These are phyloP conservation scores for Ogataea corticis DNA, from an alignment of 805 yeast genomes.

Conservation along the genomic window DNA sequence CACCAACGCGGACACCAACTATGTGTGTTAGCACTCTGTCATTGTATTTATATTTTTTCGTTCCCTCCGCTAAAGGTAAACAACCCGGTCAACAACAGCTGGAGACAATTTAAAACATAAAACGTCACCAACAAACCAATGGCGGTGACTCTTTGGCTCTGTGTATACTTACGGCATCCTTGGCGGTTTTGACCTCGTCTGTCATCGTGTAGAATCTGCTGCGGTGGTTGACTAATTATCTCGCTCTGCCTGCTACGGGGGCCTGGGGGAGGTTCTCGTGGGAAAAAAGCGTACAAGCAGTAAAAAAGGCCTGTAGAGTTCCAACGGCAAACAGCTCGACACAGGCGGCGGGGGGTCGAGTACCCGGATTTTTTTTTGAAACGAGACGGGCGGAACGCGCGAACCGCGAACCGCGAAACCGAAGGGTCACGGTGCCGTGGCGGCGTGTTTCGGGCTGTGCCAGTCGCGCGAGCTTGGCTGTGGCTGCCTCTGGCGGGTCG, in stretches of 20 bases:
- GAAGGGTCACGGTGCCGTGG: not conserved
- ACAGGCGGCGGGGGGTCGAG: conserved; percentile 3
- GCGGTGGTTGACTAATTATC: not conserved
- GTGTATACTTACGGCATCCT: conserved; percentile 30
- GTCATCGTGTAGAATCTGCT: conserved; percentile 16
- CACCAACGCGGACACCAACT: conserved; percentile 77
- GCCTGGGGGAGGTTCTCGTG: conserved; percentile 1
- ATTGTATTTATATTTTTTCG: not conserved
- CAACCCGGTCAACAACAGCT: not conserved
- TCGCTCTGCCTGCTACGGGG: conserved; percentile 2
- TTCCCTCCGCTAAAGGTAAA: not conserved
- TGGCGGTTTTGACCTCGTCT: conserved; percentile 32
- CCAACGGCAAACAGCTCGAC: conserved; percentile 3
- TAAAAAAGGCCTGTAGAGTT: conserved; percentile 1
- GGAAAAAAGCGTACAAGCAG: conserved; percentile 5
- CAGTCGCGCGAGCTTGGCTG: too few species aligned
- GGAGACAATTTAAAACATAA: not conserved
- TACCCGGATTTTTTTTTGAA: not conserved
- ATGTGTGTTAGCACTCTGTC: conserved; percentile 19
- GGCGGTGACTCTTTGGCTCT: not conserved
- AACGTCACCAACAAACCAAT: not conserved
- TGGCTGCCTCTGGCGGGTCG: too few species aligned
- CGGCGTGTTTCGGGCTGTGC: not conserved
- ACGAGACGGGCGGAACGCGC: too few species aligned
- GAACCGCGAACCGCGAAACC: too few species aligned